Conservation (phyloP, 2,329 filamentous ascomycete species). For the Neofusicoccum laricinum region DNA sequence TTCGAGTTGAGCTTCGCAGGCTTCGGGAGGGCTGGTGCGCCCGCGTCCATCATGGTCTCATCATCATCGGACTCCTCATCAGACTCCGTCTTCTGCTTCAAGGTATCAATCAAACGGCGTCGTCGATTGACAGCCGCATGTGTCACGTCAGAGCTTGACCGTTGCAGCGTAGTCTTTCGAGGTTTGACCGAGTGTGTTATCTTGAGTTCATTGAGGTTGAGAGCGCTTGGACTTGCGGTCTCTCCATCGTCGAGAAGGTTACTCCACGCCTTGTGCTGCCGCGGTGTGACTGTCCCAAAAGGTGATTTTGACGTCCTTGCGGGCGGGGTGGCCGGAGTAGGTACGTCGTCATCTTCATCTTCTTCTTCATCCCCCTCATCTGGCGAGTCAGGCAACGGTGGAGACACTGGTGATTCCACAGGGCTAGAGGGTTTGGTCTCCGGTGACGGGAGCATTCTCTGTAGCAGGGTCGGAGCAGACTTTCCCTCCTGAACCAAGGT, state of each 20-base stretch:
- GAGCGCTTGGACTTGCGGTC: conserved; percentile 27
- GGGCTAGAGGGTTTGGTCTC: conserved; percentile 17
- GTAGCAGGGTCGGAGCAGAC: conserved; percentile 20
- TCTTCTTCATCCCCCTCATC: not conserved
- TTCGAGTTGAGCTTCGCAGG: not conserved
- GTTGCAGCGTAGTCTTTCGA: not conserved
- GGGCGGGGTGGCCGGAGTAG: conserved; percentile 4
- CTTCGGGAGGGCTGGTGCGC: not conserved
- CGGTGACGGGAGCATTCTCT: conserved; percentile 30
- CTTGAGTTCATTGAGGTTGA: conserved; percentile 30
- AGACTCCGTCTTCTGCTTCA: conserved; percentile 15
- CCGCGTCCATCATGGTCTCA: conserved; percentile 9
- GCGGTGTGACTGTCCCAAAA: conserved; percentile 34
- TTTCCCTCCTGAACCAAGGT: not conserved
- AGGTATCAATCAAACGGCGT: conserved; percentile 24
- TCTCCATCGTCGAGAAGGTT: conserved; percentile 30
- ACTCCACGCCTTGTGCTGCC: conserved; percentile 33
- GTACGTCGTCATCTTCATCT: conserved; percentile 1
- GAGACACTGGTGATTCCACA: not conserved
- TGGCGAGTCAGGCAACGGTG: not conserved
- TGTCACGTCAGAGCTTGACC: conserved; percentile 9
- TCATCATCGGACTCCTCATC: conserved; percentile 18
- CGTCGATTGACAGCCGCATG: not conserved
- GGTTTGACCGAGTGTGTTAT: conserved; percentile 23
- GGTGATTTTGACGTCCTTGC: conserved; percentile 16